Base-by-base conservation (phyloP, 768 basidiomycete genomes). In the Suillus plorans region DNA sequence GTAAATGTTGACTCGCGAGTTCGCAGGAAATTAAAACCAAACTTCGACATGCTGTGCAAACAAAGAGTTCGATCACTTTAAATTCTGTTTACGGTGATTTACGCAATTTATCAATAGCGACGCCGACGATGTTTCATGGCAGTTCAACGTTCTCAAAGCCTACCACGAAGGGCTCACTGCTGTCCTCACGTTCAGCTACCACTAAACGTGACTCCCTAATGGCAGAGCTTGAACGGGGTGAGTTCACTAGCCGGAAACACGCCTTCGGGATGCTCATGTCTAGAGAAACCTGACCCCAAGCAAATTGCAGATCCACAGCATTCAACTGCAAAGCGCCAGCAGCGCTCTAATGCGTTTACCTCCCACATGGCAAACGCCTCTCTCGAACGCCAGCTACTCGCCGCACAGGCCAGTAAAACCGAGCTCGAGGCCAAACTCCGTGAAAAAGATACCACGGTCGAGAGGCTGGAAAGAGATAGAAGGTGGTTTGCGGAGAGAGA, bases 401-500 rank as follows among this genome's bases (percentile, higher is more conserved):
- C 87, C 3, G 81, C 85, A 0, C 86, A 91, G 65, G 83, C 87
- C 0, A 79, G 84, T 7, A 87, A 86, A 67, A 75, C 84, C 25
- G 89, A 91, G 44, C 77, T 91, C 44, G 90, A 92, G 73, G 81
- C 83, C 14, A 88, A 87, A 72, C 77, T 92, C 4, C 80, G 87
- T 39, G 88, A 92, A 74, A 86, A 84, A 71, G 88, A 91, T 3
- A 67, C 81, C 1, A 72, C 78, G 28, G 82, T 93, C 34, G 89
- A 90, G 50, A 78, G 86, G 52, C 80, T 94, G 12, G 89, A 92
- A 69, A 78, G 84, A 20, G 92, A 94, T 70, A 78, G 91, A 44
- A 78, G 89, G 20, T 91, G 82, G 79, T 81, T 92, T 59, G 79
- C 87, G 0, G 89, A 92, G 66, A 75, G 88, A 4, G 91, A 92